phyloP scores from a whole-genome alignment of 257 asterid genomes.

The Gardenia jasminoides region DNA sequence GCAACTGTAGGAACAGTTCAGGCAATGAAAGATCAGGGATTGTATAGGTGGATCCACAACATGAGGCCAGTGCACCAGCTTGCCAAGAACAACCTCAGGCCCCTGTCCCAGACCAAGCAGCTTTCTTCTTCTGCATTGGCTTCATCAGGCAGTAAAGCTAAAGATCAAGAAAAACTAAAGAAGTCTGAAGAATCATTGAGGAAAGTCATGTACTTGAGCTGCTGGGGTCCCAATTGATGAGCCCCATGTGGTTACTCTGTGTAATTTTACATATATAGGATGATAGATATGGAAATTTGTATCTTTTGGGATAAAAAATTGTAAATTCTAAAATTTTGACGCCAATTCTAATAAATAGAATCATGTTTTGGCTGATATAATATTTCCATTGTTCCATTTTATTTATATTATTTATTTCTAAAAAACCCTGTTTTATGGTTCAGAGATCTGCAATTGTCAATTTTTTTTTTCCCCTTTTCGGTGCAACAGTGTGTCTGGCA shows the following conservation, averaged over 20 bases:
- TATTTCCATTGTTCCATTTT: too few relatives aligned
- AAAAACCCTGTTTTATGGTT: too few relatives aligned
- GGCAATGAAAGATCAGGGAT: slow-evolving; percentile 32
- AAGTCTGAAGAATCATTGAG: slow-evolving; percentile 29
- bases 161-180: not conserved
- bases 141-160: not conserved
- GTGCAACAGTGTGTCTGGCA: too few relatives aligned
- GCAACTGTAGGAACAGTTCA: slow-evolving; percentile 24
- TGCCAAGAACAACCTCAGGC: slow-evolving; percentile 17
- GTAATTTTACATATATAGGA: too few relatives aligned
- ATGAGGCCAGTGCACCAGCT: slow-evolving; percentile 10
- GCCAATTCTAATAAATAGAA: not conserved
- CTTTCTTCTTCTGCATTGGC: slow-evolving; percentile 2
- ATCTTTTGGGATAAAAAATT: not conserved
- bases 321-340: not conserved
- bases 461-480: too few relatives aligned
- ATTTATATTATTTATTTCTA: too few relatives aligned
- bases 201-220: slow-evolving; percentile 32
- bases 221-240: slow-evolving; percentile 33
- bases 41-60: slow-evolving; percentile 24
- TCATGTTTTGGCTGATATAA: not conserved
- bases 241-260: too few relatives aligned
- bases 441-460: too few relatives aligned
- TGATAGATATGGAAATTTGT: too few relatives aligned
- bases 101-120: slow-evolving; percentile 23